Percentiles rank a stretch among this genome's conserved stretches.
phyloP scores from a whole-genome alignment of 2,329 filamentous ascomycete species.

The Diaporthe caulivora region DNA sequence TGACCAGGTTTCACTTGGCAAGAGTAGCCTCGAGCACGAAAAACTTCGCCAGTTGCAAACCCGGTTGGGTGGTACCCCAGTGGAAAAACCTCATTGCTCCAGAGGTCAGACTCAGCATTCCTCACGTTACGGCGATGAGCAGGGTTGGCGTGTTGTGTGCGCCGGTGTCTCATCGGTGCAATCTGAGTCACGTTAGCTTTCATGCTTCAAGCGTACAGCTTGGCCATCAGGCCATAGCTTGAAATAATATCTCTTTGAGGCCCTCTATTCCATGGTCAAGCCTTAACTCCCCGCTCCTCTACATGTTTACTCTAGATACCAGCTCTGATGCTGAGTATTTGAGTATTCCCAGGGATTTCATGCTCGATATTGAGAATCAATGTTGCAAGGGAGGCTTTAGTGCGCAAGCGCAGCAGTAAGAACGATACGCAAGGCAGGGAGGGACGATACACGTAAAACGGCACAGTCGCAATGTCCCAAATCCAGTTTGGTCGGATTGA shows the following conservation, averaged over 20 bases:
- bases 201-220: background rate
- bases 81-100: background rate
- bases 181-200: background rate
- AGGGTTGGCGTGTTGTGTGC: background rate
- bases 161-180: background rate
- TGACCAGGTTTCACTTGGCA: constrained; percentile 9
- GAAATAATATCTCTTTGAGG: background rate
- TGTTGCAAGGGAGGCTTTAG: background rate
- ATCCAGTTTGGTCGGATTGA: constrained; percentile 11
- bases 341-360: background rate
- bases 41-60: background rate
- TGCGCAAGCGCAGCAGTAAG: background rate
- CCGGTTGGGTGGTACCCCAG: background rate
- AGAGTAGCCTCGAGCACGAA: background rate
- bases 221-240: background rate
- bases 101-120: background rate
- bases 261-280: background rate
- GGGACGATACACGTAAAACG: background rate
- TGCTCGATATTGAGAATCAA: background rate
- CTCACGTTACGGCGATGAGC: background rate
- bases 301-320: constrained; percentile 1
- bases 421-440: background rate
- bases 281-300: background rate
- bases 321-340: background rate
- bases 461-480: background rate